These are phyloP conservation scores for Penicillium maclennaniae DNA, from an alignment of 495 filamentous ascomycete species.

Conservation along the genomic window DNA sequence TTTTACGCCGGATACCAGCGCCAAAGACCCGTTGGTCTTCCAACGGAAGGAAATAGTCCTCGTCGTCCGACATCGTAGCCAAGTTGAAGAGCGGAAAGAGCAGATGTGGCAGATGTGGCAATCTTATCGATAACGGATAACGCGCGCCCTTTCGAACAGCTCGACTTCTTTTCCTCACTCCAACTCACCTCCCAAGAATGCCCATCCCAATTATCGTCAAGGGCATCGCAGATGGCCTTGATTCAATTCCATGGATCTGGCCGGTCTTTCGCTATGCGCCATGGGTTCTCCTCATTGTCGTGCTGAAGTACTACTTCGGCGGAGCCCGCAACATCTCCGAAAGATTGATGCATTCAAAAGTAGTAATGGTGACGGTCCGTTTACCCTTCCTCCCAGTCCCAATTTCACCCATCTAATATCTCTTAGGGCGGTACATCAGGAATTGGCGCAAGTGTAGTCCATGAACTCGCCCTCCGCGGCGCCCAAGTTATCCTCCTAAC, in stretches of 20 bases:
- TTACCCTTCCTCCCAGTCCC: not conserved
- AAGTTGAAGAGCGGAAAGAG: not conserved
- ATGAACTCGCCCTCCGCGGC: constrained; percentile 73
- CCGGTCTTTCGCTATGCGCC: constrained; percentile 55
- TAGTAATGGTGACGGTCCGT: constrained; percentile 82
- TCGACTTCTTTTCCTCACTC: constrained; percentile 8
- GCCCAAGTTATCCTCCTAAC: constrained; percentile 91
- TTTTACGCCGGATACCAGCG: constrained; percentile 69
- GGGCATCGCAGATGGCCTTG: constrained; percentile 58
- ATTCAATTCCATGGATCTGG: constrained; percentile 61
- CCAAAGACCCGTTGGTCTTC: constrained; percentile 75
- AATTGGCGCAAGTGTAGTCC: constrained; percentile 73
- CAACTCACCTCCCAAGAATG: constrained; percentile 49
- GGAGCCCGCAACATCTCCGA: constrained; percentile 75
- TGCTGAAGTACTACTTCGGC: constrained; percentile 74
- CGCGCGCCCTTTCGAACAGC: constrained; percentile 16
- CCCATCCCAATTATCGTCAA: constrained; percentile 70
- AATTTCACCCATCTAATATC: not conserved
- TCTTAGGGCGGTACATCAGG: constrained; percentile 85
- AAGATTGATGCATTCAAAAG: constrained; percentile 84
- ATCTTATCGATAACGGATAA: constrained; percentile 18
- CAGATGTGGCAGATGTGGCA: constrained; percentile 14
- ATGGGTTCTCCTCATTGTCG: constrained; percentile 54
- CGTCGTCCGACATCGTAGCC: constrained; percentile 37
- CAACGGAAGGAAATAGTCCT: constrained; percentile 64